Conservation (phyloP, 2,329 filamentous ascomycete species). For the Arthroderma sp. region DNA sequence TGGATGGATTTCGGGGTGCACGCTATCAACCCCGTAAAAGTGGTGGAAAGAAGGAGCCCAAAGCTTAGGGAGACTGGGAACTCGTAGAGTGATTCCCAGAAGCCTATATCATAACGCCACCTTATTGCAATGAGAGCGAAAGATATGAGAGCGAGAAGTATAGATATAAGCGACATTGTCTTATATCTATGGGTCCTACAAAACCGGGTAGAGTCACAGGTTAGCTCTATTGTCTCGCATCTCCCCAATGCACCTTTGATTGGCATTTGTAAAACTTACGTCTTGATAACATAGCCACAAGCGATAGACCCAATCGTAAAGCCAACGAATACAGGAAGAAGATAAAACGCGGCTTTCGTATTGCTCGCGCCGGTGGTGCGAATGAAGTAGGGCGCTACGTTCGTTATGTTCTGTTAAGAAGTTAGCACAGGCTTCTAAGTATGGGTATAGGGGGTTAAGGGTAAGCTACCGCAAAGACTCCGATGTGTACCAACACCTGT, state of each 20-base stretch:
- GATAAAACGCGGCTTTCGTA: not conserved
- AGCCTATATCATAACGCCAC: not conserved
- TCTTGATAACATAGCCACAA: not conserved
- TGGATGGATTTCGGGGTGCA: not conserved
- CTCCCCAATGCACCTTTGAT: too few species aligned
- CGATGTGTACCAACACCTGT: not conserved
- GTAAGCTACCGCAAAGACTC: not conserved
- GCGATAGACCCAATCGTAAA: not conserved
- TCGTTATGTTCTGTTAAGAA: not conserved
- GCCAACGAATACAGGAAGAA: not conserved
- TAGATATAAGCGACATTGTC: not conserved
- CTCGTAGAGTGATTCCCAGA: not conserved
- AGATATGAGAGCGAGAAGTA: not conserved
- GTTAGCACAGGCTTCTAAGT: not conserved
- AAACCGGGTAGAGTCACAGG: too few species aligned
- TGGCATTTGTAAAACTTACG: not conserved
- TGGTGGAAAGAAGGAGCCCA: not conserved
- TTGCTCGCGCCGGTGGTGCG: not conserved
- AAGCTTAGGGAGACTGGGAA: not conserved
- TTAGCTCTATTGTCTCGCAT: not conserved
- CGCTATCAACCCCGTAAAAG: not conserved
- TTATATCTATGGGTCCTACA: slow-evolving; percentile 3
- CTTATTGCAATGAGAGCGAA: not conserved
- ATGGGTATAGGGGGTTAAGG: not conserved
- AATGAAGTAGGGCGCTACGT: slow-evolving; percentile 3